Evolutionary conservation across 208 protist species (phyloP).

Genomic region (Endotrypanum monterogeii): DNA sequence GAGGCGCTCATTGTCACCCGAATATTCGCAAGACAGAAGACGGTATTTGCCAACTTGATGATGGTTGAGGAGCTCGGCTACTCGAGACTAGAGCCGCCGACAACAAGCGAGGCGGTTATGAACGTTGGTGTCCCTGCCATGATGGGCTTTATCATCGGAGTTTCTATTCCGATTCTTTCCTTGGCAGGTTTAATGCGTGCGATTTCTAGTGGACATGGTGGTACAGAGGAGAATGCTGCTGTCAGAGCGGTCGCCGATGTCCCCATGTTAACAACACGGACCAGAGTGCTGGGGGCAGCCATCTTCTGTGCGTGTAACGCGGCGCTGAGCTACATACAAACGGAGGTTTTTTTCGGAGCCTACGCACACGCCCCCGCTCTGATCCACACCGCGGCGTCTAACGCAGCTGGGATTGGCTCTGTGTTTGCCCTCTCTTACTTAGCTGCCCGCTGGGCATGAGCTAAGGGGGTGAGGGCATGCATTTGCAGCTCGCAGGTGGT

Average conservation of each 20-base stretch:
- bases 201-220: not conserved
- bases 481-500: too few species aligned
- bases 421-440: conserved; percentile 48
- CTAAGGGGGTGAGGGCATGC: not conserved
- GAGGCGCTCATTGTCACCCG: conserved; percentile 86
- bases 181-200: conserved; percentile 8
- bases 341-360: conserved; percentile 80
- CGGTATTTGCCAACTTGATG: conserved; percentile 92
- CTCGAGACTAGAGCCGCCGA: conserved; percentile 76
- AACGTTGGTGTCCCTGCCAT: conserved; percentile 62
- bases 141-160: conserved; percentile 57
- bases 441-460: conserved; percentile 25
- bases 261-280: conserved; percentile 3
- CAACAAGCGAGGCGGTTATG: conserved; percentile 52
- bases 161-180: conserved; percentile 31
- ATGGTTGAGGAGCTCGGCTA: conserved; percentile 96
- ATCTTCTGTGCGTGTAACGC: conserved; percentile 33
- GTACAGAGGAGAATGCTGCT: too few species aligned
- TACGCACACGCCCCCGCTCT: conserved; percentile 50
- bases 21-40: conserved; percentile 86
- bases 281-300: conserved; percentile 24
- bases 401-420: conserved; percentile 38
- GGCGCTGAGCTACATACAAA: conserved; percentile 51
- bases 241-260: not conserved
- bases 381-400: conserved; percentile 35